Evolutionary conservation across 1,284 basidiomycete genomes (phyloP).

Genomic region (Crepidotus sp.): DNA sequence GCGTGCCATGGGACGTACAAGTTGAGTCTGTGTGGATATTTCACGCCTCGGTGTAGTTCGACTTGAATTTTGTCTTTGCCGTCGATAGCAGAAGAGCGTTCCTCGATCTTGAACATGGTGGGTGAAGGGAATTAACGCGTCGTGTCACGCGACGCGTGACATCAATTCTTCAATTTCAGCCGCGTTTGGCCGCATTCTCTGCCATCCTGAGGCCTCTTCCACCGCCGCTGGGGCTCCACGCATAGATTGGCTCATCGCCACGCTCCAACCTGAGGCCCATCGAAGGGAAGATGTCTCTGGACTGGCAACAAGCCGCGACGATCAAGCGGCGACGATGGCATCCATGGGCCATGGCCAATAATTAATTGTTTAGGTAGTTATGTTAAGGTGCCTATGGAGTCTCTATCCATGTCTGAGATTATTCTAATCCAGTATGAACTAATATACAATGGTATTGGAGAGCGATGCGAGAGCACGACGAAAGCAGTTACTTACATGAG

Average conservation of each 20-base stretch:
- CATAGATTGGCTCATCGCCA: too few relatives aligned
- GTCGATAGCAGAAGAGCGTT: conserved; percentile 6
- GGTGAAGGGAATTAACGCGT: neutral
- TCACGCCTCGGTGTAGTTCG: conserved; percentile 10
- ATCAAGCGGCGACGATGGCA: too few relatives aligned
- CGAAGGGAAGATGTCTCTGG: too few relatives aligned
- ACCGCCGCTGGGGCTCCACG: too few relatives aligned
- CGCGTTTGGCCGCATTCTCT: too few relatives aligned
- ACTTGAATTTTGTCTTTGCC: conserved; percentile 12
- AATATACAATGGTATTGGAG: conserved; percentile 6
- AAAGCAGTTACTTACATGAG: neutral
- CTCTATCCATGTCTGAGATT: neutral
- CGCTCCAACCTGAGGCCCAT: too few relatives aligned
- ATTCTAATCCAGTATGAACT: conserved; percentile 5
- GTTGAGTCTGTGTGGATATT: conserved; percentile 69
- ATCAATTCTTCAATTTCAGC: too few relatives aligned
- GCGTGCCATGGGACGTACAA: conserved; percentile 46
- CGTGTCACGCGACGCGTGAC: conserved; percentile 13
- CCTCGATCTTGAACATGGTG: conserved; percentile 18
- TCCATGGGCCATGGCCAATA: too few relatives aligned
- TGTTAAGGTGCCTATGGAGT: neutral
- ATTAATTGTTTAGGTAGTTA: too few relatives aligned
- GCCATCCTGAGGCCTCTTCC: too few relatives aligned
- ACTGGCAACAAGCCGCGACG: too few relatives aligned
- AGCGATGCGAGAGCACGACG: conserved; percentile 8